Base-by-base conservation (phyloP, 306 rosid genomes). In the Trifolium pratense region DNA sequence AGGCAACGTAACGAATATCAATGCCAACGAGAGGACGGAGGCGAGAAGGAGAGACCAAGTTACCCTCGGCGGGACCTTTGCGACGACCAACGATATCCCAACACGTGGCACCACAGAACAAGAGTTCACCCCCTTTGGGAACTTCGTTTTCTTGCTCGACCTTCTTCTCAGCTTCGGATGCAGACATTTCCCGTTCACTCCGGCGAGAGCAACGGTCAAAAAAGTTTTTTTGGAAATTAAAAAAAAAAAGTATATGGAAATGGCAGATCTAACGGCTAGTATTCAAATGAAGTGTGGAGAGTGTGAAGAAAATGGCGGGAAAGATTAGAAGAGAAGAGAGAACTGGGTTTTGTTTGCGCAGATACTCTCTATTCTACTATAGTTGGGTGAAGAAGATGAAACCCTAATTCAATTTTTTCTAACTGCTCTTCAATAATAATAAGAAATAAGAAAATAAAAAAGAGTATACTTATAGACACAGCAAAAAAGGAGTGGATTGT, bases 21-120 rank as follows among this genome's bases (percentile, higher is more conserved):
- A 94, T 40, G 11, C 86, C 89, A 9, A 89, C 81, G 43, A 91
- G 97, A 32, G 99, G 99, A 29, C 97, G 96, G 49, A 91, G 95
- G 59, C 97, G 87, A 17, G 97, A 71, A 14, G 99, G 97, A 62
- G 97, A 91, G 74, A 88, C 81, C 75, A 94, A 68, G 82, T 91
- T 94, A 20, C 93, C 89, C 20, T 91, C 96, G 16, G 74, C 78
- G 25, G 90, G 5, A 13, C 97, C 99, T n/a, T 80, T 94, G 9
- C 84, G 82, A 17, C 97, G 90, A 69, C 96, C 97, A 77, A 94
- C 29, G 17, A 78, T 75, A 75, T 94, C 97, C 99, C 99, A 94
- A 63, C 79, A 75, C 65, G 99, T 89, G 57, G 83, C 99, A 23
- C 99, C 99, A 59, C 99, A 94, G 84, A 89, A 91, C 88, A 94